A percentile compares a stretch with the other conserved stretches of the same genome.
Conservation (phyloP, 805 yeast genomes). For the Barnettozyma botsteinii region DNA sequence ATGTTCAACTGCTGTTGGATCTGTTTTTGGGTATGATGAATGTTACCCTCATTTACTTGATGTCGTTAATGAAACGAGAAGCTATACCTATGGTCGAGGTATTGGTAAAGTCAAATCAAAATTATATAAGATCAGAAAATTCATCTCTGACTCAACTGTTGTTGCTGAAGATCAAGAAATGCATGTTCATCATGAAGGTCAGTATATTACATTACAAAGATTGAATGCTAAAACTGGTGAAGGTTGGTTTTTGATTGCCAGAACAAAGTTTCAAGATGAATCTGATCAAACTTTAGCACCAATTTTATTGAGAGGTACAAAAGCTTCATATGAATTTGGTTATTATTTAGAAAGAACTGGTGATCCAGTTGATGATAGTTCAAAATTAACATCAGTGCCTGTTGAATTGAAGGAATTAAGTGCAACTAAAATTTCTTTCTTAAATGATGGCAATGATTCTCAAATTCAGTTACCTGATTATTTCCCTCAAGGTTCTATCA, state of each 20-base stretch:
- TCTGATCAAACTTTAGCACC: slow-evolving; percentile 54
- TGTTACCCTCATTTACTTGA: slow-evolving; percentile 77
- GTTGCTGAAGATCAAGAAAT: slow-evolving; percentile 68
- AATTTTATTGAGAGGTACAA: slow-evolving; percentile 52
- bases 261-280: slow-evolving; percentile 59
- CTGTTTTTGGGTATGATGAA: slow-evolving; percentile 92
- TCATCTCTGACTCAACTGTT: slow-evolving; percentile 44
- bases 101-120: slow-evolving; percentile 67
- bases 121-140: slow-evolving; percentile 51
- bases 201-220: slow-evolving; percentile 85
- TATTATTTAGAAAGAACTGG: slow-evolving; percentile 52
- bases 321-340: slow-evolving; percentile 50
- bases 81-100: slow-evolving; percentile 54
- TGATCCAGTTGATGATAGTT: slow-evolving; percentile 34
- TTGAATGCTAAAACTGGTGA: slow-evolving; percentile 76
- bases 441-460: slow-evolving; percentile 36
- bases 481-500: slow-evolving; percentile 89
- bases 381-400: slow-evolving; percentile 57
- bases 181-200: slow-evolving; percentile 92
- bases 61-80: slow-evolving; percentile 70
- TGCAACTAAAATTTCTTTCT: slow-evolving; percentile 41
- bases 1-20: slow-evolving; percentile 90
- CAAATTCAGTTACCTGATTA: slow-evolving; percentile 50
- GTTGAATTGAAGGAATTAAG: slow-evolving; percentile 50
- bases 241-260: slow-evolving; percentile 85